These are phyloP conservation scores for Backusella australiensis DNA, from an alignment of 192 early-diverging fungal genomes.

Conservation along the genomic window DNA sequence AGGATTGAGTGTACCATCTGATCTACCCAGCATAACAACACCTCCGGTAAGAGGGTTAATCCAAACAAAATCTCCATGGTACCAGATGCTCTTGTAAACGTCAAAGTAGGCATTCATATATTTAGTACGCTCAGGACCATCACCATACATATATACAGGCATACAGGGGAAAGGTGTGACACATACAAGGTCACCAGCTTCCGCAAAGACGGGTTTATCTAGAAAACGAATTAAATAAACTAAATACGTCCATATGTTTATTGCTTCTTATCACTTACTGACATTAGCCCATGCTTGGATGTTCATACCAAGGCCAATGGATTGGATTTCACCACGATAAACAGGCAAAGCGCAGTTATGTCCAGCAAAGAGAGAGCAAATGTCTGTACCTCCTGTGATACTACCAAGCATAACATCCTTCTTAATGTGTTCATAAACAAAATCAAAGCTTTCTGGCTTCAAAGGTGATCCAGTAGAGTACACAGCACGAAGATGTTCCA, in stretches of 20 bases:
- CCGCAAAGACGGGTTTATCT: constrained; percentile 59
- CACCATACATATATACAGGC: constrained; percentile 95
- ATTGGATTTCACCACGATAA: constrained; percentile 93
- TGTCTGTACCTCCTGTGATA: constrained; percentile 97
- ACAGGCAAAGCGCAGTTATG: constrained; percentile 89
- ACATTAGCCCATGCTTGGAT: constrained; percentile 86
- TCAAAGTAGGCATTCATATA: constrained; percentile 91
- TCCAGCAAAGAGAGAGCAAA: constrained; percentile 93
- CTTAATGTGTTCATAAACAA: constrained; percentile 86
- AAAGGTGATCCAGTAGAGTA: constrained; percentile 96
- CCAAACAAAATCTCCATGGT: constrained; percentile 93
- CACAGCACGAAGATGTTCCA: constrained; percentile 68
- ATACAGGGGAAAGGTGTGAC: constrained; percentile 94
- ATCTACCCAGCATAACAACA: constrained; percentile 92
- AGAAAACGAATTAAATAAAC: background rate
- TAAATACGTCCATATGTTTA: constrained; percentile 2
- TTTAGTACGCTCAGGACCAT: constrained; percentile 62
- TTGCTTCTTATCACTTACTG: constrained; percentile 32
- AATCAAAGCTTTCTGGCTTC: constrained; percentile 90
- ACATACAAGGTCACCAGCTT: constrained; percentile 92
- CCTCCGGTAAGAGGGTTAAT: constrained; percentile 85
- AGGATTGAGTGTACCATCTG: constrained; percentile 92
- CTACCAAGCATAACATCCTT: constrained; percentile 83
- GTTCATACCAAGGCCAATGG: constrained; percentile 89
- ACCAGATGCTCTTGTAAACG: constrained; percentile 84